Conservation (phyloP, 1,284 basidiomycete genomes). For the Papiliotrema nemorosa region DNA sequence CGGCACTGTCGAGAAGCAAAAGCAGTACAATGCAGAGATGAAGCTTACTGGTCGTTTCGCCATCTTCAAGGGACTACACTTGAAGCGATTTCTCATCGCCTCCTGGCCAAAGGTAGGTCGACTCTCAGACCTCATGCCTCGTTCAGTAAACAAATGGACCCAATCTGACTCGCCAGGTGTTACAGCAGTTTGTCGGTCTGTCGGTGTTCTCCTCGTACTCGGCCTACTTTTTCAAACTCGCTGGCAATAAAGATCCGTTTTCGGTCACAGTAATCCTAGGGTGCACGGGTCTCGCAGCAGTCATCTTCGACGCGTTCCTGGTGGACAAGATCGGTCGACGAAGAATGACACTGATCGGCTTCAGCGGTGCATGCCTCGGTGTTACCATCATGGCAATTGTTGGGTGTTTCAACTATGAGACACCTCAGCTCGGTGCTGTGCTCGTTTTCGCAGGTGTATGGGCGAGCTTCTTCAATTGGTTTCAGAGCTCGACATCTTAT, state of each 20-base stretch:
- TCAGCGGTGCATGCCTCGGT: conserved; percentile 17
- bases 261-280: conserved; percentile 17
- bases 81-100: conserved; percentile 6
- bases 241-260: conserved; percentile 25
- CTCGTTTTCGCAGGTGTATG: conserved; percentile 22
- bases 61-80: conserved; percentile 15
- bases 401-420: conserved; percentile 23
- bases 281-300: conserved; percentile 11
- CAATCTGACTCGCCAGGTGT: not conserved
- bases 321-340: conserved; percentile 29
- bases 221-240: conserved; percentile 23
- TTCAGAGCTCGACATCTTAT: conserved; percentile 21
- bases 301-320: conserved; percentile 15
- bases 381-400: conserved; percentile 24
- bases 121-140: no score
- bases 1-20: conserved; percentile 21
- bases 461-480: conserved; percentile 25
- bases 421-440: conserved; percentile 17
- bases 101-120: conserved; percentile 15
- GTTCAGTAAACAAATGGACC: no score
- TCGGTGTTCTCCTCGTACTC: conserved; percentile 10
- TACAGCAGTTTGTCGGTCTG: conserved; percentile 15
- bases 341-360: conserved; percentile 24
- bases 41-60: not conserved
- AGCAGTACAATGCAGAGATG: not conserved